A percentile compares a stretch with the other conserved stretches of the same genome.
phyloP scores from a whole-genome alignment of 805 yeast species.

The Komagataella pseudopastoris region DNA sequence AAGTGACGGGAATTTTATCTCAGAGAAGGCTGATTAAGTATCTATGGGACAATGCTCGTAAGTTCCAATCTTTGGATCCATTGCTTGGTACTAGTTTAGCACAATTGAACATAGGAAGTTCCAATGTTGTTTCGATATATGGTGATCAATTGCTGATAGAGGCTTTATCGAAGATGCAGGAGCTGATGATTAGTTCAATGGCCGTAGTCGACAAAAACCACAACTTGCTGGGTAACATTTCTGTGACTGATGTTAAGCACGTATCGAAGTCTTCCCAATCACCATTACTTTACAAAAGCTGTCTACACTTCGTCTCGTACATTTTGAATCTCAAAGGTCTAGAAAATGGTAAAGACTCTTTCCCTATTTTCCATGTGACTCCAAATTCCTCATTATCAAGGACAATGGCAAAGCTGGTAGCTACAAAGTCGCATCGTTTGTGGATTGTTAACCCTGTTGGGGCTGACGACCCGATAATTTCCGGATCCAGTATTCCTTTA shows the following conservation, averaged over 20 bases:
- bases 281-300: conserved; percentile 66
- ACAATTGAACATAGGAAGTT: conserved; percentile 62
- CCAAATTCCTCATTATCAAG: conserved; percentile 69
- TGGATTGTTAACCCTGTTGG: conserved; percentile 61
- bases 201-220: conserved; percentile 81
- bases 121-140: conserved; percentile 62
- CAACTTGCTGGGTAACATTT: conserved; percentile 78
- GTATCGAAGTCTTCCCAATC: conserved; percentile 83
- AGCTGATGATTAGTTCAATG: conserved; percentile 71
- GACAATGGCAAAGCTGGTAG: conserved; percentile 88
- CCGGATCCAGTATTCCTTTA: conserved; percentile 4
- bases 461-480: neutral
- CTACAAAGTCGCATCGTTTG: conserved; percentile 83
- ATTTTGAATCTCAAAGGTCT: conserved; percentile 81
- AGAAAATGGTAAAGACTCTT: conserved; percentile 90
- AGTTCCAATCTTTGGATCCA: conserved; percentile 72
- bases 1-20: conserved; percentile 73
- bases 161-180: conserved; percentile 77
- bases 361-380: conserved; percentile 91
- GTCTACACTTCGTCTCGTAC: conserved; percentile 78
- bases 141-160: conserved; percentile 85
- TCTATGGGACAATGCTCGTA: conserved; percentile 86
- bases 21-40: conserved; percentile 80
- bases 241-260: conserved; percentile 86
- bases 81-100: conserved; percentile 54